Evolutionary conservation across 2,329 filamentous ascomycete species (phyloP), one percentile per base, ranked within the genome.

Genomic region (Colletotrichum spaethianum): DNA sequence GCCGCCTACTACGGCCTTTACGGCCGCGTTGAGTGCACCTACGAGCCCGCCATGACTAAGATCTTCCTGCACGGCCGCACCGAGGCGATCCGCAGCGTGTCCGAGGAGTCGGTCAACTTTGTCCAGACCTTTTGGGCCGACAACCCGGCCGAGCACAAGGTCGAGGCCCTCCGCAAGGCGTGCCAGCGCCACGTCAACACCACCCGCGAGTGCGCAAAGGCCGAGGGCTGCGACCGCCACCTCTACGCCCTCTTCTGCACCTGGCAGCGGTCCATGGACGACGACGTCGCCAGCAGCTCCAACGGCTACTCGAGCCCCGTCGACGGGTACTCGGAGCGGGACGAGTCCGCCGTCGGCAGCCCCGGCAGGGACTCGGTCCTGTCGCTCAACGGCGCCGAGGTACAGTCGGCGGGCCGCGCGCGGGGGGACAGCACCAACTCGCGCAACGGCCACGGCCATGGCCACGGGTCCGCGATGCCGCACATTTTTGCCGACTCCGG

Each of bases 21-120:
- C 77, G 96, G 96, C 3, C 91, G 94, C 5, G 91, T 98, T 1
- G 96, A 98, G 82, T 97, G 94, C 79, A 96, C 95, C 0, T 99
- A 99, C 80, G 96, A 99, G 82, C 96, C 96, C 9, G 96, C 96
- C 52, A 98, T 99, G 96, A 99, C 96, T 63, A 99, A 99, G 82
- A 86, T 93, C 71, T 99, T 91, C 83, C 90, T 97, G 72, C 96
- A 98, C 80, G 96, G 96, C 14, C 93, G 96, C 56, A 99, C 96
- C 0, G 96, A 99, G 83, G 96, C 96, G 5, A 93, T 99, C 75
- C 90, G 96, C 56, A 92, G 94, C 0, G 96, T 98, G 1, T 94
- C 95, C 0, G 88, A 91, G 0, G 95, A 97, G 75, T 93, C 93
- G 0, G 89, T 95, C n/a, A 88, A 95, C 64, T 99, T 98, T 78